Base-by-base conservation (phyloP, 2,329 filamentous ascomycete species). In the Ustilaginoidea virens region DNA sequence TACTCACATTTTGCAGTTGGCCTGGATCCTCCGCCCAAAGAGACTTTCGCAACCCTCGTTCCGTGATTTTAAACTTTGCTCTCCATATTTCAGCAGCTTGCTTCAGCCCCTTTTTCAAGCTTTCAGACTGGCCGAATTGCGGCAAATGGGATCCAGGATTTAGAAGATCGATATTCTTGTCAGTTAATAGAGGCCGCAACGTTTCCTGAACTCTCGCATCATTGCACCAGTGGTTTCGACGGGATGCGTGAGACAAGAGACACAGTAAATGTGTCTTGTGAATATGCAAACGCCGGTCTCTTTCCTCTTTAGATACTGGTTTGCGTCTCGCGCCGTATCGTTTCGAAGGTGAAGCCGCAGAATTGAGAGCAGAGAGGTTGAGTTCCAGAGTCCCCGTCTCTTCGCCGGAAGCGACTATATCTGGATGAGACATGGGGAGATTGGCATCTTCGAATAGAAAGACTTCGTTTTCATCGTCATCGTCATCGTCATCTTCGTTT, bases 221-320 rank as follows among this genome's bases (percentile, higher is more conserved):
- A 43, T 92, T 92, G 54, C 86, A 94, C 83, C 87, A 94, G 31
- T 69, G 60, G 46, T 96, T 98, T 31, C 86, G 73, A 33, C 72
- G 61, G 39, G 80, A 68, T 11, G 76, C 66, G 50, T 96, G 82
- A 7, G 74, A 71, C 11, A 98, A 53, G 2, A 98, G 62, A 47
- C 82, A 92, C 10, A 94, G 56, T 1, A 96, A 39, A 53, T 98
- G 86, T 36, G 74, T 61, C 51, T 87, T 92, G 51, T 98, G 90
- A n/a, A 85, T 63, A 29, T 82, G 68, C 17, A 90, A 49, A 13
- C 86, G 71, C 10, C 49, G 55, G 24, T 54, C 52, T 36, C 58
- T 66, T 39, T 75, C 69, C 13, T 60, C 60, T 36, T 58, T 66
- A 15, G 51, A 67, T 4, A 72, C 52, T 2, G 63, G 60, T 41